These are phyloP conservation scores for Beauveria medogensis DNA, from an alignment of 2,329 filamentous ascomycete genomes.

Conservation along the genomic window DNA sequence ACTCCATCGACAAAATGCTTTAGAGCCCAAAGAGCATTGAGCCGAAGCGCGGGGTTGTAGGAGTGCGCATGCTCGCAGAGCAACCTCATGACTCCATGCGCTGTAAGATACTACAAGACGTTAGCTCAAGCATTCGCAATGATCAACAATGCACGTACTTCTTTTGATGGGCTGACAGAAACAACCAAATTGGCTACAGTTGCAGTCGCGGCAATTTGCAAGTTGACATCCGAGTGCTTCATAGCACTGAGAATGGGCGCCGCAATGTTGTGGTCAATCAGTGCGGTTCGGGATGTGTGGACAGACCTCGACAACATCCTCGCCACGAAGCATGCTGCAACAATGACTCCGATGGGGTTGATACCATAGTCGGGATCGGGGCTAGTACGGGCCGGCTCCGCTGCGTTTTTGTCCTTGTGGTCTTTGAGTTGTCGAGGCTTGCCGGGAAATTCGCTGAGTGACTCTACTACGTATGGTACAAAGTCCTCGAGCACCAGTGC, in stretches of 20 bases:
- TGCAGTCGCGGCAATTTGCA: slow-evolving; percentile 79
- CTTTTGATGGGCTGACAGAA: slow-evolving; percentile 85
- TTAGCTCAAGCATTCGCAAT: slow-evolving; percentile 16
- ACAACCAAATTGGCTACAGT: slow-evolving; percentile 78
- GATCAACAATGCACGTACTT: slow-evolving; percentile 46
- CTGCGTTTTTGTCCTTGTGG: slow-evolving; percentile 30
- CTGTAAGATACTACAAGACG: slow-evolving; percentile 55
- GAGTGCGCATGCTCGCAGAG: slow-evolving; percentile 82
- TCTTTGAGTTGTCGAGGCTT: slow-evolving; percentile 40
- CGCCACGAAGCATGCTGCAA: slow-evolving; percentile 77
- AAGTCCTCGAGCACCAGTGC: slow-evolving; percentile 74
- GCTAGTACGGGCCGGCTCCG: slow-evolving; percentile 22
- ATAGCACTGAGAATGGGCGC: slow-evolving; percentile 70
- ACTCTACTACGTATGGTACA: slow-evolving; percentile 75
- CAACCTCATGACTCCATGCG: slow-evolving; percentile 64
- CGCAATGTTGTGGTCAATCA: slow-evolving; percentile 79
- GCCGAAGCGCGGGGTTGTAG: slow-evolving; percentile 65
- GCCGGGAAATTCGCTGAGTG: slow-evolving; percentile 51
- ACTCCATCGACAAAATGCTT: slow-evolving; percentile 80
- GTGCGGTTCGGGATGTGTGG: slow-evolving; percentile 70
- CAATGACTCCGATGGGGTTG: slow-evolving; percentile 70
- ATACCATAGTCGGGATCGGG: slow-evolving; percentile 48
- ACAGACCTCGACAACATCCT: slow-evolving; percentile 79
- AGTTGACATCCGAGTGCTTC: slow-evolving; percentile 63
- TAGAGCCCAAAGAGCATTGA: slow-evolving; percentile 86